Base-by-base conservation (phyloP, 805 yeast genomes). In the Metschnikowia matae region DNA sequence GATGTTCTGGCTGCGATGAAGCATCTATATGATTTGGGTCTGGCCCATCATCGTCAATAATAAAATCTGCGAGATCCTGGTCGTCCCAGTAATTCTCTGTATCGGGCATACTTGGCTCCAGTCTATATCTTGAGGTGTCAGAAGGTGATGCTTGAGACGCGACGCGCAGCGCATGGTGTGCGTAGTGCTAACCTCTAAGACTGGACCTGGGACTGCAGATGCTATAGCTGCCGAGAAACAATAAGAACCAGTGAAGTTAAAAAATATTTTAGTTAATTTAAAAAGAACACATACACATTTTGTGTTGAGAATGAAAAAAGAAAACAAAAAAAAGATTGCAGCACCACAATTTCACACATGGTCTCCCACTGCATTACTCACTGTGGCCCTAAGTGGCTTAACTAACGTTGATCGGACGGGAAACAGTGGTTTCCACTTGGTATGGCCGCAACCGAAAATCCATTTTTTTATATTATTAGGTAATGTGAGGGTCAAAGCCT, bases 31-130 rank as follows among this genome's bases (percentile, higher is more conserved):
- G 43, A 8, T 10, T 15, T 17, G 18, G 21, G 3, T 14, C 10
- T 2, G 34, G 21, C 14, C 13, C 23, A 1, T 40, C 70, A 23
- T 66, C 72, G 29, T 62, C 60, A 6, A 69, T 74, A 23, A 73
- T 67, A 55, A 71, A 72, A 48, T 62, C 72, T 7, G 64, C 67
- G 11, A 72, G 62, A 11, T 71, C 75, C 18, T 57, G 66, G 23
- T 58, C 62, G 35, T 54, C 60, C 23, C 54, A 43, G 44, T 50
- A 49, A 32, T 41, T 38, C 17, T 44, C 48, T 13, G 41, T 8
- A 26, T 37, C 46, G 15, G 46, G 6, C 46, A 44, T 44, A 21
- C 23, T 26, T 15, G 33, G 26, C 20, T 20, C n/a, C 10, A 18
- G 40, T 2, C 26, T n/a, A 26, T 26, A 26, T 8, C 11, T 26